A percentile compares a stretch with the other conserved stretches of the same genome.
These are phyloP conservation scores for Zopfia rhizophila DNA, from an alignment of 2,329 filamentous ascomycete species.

Conservation along the genomic window DNA sequence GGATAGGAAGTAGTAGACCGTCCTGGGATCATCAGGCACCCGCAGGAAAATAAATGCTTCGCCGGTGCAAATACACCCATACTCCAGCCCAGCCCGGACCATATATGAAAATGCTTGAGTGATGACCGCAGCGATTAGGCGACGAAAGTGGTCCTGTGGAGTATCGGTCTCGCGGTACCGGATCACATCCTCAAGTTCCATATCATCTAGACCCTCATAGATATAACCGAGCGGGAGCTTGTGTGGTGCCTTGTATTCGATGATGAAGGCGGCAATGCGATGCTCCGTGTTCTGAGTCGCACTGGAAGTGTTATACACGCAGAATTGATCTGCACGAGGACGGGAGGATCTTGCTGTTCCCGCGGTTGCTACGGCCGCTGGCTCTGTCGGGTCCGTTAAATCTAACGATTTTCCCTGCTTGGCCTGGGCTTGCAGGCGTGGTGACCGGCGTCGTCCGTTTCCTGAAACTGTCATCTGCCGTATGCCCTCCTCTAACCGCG, in stretches of 20 bases:
- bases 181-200: slow-evolving; percentile 54
- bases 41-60: slow-evolving; percentile 58
- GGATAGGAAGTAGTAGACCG: slow-evolving; percentile 41
- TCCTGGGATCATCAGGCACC: slow-evolving; percentile 36
- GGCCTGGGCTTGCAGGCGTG: slow-evolving; percentile 5
- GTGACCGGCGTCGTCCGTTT: slow-evolving; percentile 1
- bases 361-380: slow-evolving; percentile 1
- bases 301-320: slow-evolving; percentile 37
- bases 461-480: too few relatives aligned
- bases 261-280: slow-evolving; percentile 34
- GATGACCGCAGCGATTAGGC: slow-evolving; percentile 54
- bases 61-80: slow-evolving; percentile 54
- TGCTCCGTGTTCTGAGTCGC: slow-evolving; percentile 3
- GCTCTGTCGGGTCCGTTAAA: slow-evolving; percentile 1
- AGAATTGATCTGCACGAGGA: slow-evolving; percentile 44
- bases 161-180: slow-evolving; percentile 41
- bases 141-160: slow-evolving; percentile 50
- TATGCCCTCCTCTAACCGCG: too few relatives aligned
- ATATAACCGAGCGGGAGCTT: slow-evolving; percentile 58
- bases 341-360: background rate
- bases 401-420: too few relatives aligned
- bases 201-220: slow-evolving; percentile 51
- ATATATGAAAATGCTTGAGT: slow-evolving; percentile 63
- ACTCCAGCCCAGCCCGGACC: slow-evolving; percentile 56
- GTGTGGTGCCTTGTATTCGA: slow-evolving; percentile 60